phyloP scores from a whole-genome alignment of 2,329 filamentous ascomycete genomes.

The Sordariomycetes sp. region DNA sequence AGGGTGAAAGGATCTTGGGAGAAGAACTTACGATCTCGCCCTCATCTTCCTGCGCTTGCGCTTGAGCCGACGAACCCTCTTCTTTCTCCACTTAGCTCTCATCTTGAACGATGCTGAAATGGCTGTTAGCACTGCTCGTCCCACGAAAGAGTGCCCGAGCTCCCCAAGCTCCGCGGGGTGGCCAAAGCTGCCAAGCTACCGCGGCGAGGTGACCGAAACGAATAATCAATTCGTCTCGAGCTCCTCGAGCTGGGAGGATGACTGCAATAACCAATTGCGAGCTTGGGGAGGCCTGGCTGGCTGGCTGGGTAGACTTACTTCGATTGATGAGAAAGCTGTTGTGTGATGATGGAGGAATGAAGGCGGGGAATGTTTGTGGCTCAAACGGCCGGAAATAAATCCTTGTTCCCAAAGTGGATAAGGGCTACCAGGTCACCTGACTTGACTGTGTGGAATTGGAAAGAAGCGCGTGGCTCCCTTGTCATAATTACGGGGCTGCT shows the following conservation, averaged over 20 bases:
- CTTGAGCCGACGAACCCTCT: conserved; percentile 98
- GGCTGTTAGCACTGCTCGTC: conserved; percentile 11
- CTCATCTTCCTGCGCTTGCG: conserved; percentile 99
- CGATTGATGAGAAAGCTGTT: background rate
- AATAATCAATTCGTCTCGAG: background rate
- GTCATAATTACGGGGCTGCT: background rate
- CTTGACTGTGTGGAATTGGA: background rate
- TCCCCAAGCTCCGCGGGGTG: background rate
- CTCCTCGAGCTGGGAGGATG: background rate
- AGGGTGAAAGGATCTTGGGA: background rate
- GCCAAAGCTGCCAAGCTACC: background rate
- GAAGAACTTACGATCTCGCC: conserved; percentile 76
- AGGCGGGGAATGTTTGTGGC: background rate
- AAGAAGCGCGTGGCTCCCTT: background rate
- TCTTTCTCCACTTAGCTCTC: conserved; percentile 99
- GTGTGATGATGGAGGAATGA: background rate
- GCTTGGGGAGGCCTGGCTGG: background rate
- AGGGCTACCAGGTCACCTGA: conserved; percentile 1
- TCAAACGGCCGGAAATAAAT: background rate
- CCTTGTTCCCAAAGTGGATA: background rate
- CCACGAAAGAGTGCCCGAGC: background rate
- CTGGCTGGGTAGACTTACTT: background rate
- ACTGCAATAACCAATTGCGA: background rate
- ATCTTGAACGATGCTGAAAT: conserved; percentile 41
- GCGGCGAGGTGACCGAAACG: background rate